phyloP scores from a whole-genome alignment of 371 early-diverging fungal species.

The Mortierella sp. region DNA sequence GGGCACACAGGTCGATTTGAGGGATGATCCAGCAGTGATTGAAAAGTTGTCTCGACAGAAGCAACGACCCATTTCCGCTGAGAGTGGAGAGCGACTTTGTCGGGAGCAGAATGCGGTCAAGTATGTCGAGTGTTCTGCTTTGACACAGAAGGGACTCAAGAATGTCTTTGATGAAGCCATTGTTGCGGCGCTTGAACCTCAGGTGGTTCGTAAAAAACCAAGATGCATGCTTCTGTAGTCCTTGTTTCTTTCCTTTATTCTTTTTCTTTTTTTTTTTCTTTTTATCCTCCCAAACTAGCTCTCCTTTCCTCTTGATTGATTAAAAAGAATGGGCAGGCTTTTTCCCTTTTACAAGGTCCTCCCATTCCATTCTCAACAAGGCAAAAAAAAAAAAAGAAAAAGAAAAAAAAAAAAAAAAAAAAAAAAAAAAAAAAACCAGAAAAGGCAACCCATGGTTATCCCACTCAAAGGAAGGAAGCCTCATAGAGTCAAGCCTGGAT shows the following conservation, averaged over 20 bases:
- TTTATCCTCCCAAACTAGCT: too few species aligned
- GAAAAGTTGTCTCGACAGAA: conserved; percentile 86
- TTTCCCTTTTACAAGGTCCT: conserved; percentile 5
- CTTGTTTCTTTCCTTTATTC: too few species aligned
- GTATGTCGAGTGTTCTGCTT: conserved; percentile 97
- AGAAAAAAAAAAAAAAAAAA: too few species aligned
- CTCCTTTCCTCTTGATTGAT: not conserved
- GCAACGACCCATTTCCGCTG: conserved; percentile 84
- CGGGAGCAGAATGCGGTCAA: conserved; percentile 93
- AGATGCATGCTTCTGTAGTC: conserved; percentile 84
- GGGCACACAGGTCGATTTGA: conserved; percentile 96
- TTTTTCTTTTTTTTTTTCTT: too few species aligned
- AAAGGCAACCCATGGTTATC: too few species aligned
- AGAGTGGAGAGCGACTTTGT: conserved; percentile 89
- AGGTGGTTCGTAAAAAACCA: conserved; percentile 79
- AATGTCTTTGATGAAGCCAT: conserved; percentile 99
- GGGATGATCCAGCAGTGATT: conserved; percentile 85
- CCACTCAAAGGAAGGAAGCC: too few species aligned
- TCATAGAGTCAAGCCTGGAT: too few species aligned
- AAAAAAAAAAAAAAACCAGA: too few species aligned
- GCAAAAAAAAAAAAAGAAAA: not conserved
- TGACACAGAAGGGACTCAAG: conserved; percentile 95
- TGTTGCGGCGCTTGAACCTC: conserved; percentile 96
- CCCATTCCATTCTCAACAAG: not conserved
- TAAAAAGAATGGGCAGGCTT: too few species aligned